These are phyloP conservation scores for Crithidia mellificae DNA, from an alignment of 208 protist species.

Conservation along the genomic window DNA sequence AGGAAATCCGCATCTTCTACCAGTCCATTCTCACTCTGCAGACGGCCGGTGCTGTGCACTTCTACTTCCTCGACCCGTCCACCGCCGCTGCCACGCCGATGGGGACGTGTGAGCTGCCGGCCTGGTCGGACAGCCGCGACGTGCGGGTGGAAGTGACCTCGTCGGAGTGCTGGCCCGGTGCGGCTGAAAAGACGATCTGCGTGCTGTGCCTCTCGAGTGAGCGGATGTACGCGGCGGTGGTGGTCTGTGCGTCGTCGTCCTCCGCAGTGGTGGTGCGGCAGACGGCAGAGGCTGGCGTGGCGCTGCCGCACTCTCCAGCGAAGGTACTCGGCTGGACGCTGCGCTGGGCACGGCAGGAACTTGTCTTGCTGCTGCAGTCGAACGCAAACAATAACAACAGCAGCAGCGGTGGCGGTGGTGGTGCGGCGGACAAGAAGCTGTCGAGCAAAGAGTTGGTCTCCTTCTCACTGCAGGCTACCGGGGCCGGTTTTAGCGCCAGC, in stretches of 20 bases:
- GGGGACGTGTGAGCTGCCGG: slow-evolving; percentile 19
- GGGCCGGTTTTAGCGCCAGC: too few relatives aligned
- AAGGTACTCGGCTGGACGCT: slow-evolving; percentile 32
- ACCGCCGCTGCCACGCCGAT: slow-evolving; percentile 17
- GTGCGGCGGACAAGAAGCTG: neutral
- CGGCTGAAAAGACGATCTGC: slow-evolving; percentile 16
- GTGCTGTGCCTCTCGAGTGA: slow-evolving; percentile 20
- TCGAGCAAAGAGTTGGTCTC: slow-evolving; percentile 5
- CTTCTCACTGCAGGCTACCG: slow-evolving; percentile 22
- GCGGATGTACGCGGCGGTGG: slow-evolving; percentile 17
- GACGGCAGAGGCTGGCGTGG: slow-evolving; percentile 24
- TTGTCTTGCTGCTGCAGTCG: slow-evolving; percentile 27
- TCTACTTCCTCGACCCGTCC: slow-evolving; percentile 46
- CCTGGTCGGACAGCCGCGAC: neutral
- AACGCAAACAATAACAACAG: neutral
- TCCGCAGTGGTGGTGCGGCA: slow-evolving; percentile 24
- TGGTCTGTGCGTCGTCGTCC: slow-evolving; percentile 18
- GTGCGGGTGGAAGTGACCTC: slow-evolving; percentile 12
- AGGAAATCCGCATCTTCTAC: slow-evolving; percentile 39
- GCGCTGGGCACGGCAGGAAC: slow-evolving; percentile 40
- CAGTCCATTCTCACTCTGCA: slow-evolving; percentile 42
- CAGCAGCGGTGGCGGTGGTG: too few relatives aligned
- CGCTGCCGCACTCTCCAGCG: slow-evolving; percentile 14
- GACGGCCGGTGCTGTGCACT: slow-evolving; percentile 29
- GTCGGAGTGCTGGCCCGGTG: slow-evolving; percentile 11